Conservation (phyloP, 768 basidiomycete genomes). For the Mycena vulgaris region DNA sequence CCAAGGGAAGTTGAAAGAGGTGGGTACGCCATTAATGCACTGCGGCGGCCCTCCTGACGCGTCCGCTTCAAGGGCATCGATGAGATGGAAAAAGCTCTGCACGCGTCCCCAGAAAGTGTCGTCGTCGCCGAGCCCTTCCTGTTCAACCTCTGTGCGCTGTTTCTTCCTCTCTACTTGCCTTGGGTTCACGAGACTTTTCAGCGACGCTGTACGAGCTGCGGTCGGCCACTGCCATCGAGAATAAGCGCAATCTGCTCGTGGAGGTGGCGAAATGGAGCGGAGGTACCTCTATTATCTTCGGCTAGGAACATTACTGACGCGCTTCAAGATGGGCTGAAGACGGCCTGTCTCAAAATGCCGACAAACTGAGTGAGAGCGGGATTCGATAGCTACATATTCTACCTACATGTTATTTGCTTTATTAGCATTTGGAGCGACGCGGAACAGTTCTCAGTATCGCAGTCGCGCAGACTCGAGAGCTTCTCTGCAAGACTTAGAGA, state of each 20-base stretch:
- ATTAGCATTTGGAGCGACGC: too few relatives aligned
- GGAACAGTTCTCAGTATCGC: too few relatives aligned
- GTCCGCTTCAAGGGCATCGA: slow-evolving; percentile 70
- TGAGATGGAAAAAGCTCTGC: slow-evolving; percentile 74
- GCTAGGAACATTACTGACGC: slow-evolving; percentile 58
- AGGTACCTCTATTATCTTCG: too few relatives aligned
- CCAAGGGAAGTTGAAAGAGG: slow-evolving; percentile 83
- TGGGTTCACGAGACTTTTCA: slow-evolving; percentile 44
- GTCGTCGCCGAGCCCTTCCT: slow-evolving; percentile 87
- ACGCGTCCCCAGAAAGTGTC: slow-evolving; percentile 76
- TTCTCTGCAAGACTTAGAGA: too few relatives aligned
- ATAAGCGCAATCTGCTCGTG: slow-evolving; percentile 80
- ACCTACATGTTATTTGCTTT: too few relatives aligned
- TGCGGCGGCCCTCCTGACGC: background rate
- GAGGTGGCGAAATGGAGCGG: slow-evolving; percentile 91
- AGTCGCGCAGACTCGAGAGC: too few relatives aligned
- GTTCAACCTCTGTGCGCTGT: slow-evolving; percentile 82
- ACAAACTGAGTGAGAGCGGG: slow-evolving; percentile 55
- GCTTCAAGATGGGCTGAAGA: slow-evolving; percentile 74
- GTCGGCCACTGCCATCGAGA: slow-evolving; percentile 79
- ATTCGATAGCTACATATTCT: too few relatives aligned
- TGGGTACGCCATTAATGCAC: slow-evolving; percentile 42
- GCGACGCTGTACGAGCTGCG: slow-evolving; percentile 90
- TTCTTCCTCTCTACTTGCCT: background rate
- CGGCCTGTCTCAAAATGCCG: slow-evolving; percentile 86